A percentile compares a stretch with the other conserved stretches of the same genome.
Evolutionary conservation across 306 rosid species (phyloP).

Genomic region (Inga oerstediana): DNA sequence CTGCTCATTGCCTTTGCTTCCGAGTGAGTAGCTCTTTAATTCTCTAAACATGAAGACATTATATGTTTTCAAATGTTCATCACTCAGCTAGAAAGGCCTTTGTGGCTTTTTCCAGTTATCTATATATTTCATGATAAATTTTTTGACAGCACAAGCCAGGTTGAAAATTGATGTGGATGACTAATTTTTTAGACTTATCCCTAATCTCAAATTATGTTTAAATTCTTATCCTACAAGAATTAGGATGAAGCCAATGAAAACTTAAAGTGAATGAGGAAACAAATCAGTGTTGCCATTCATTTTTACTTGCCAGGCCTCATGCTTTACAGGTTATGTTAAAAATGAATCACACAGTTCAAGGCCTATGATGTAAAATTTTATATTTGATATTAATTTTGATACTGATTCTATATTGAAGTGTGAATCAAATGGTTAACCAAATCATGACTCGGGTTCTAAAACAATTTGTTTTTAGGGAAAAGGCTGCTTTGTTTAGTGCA

Average conservation of each 20-base stretch:
- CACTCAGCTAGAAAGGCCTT: neutral
- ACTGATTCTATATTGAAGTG: neutral
- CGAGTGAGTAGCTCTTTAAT: neutral
- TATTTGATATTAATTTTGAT: neutral
- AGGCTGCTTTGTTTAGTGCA: neutral
- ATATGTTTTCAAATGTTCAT: neutral
- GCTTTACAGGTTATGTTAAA: neutral
- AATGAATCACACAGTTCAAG: neutral
- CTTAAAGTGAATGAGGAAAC: neutral
- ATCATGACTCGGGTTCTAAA: neutral
- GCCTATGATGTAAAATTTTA: neutral
- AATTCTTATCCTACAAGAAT: neutral
- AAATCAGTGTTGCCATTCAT: neutral
- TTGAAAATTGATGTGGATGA: neutral
- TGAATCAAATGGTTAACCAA: neutral
- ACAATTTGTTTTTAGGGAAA: neutral
- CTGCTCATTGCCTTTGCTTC: neutral
- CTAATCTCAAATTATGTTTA: neutral
- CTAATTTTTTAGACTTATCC: neutral
- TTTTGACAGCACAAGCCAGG: neutral
- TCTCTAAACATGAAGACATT: neutral
- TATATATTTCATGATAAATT: neutral
- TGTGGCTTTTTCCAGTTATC: neutral
- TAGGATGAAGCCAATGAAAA: neutral
- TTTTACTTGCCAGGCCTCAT: neutral